Conservation (phyloP, 2,329 filamentous ascomycete species). For the Fusarium sp. region DNA sequence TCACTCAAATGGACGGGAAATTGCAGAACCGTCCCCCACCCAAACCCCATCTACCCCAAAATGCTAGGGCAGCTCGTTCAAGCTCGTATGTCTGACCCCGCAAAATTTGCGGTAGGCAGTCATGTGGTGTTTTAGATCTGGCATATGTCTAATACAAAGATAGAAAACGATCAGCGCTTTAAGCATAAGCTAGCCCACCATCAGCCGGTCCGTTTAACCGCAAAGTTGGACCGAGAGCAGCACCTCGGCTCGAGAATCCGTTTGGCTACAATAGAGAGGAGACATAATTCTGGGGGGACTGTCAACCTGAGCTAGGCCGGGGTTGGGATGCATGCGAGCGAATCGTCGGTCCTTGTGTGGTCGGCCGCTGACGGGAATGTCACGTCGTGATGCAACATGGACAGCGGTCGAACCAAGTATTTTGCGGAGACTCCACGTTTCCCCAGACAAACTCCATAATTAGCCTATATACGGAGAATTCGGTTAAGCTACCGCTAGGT, state of each 20-base stretch:
- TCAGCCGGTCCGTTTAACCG: constrained; percentile 39
- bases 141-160: constrained; percentile 11
- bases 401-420: constrained; percentile 6
- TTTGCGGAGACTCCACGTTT: constrained; percentile 26
- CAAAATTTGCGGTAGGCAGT: constrained; percentile 10
- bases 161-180: constrained; percentile 20
- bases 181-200: constrained; percentile 25
- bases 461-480: constrained; percentile 26
- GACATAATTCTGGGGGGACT: background rate
- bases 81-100: constrained; percentile 2
- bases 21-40: background rate
- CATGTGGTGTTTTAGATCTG: constrained; percentile 18
- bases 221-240: constrained; percentile 8
- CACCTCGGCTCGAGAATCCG: constrained; percentile 22
- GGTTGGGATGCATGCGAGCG: background rate
- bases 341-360: background rate
- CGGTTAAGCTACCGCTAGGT: constrained; percentile 14
- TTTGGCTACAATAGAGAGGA: background rate
- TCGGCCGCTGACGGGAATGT: constrained; percentile 14
- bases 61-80: background rate
- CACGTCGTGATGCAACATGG: constrained; percentile 15
- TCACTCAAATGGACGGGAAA: background rate
- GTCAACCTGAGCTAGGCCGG: constrained; percentile 1
- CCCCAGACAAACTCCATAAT: constrained; percentile 18
- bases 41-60: background rate